Evolutionary conservation across 2,329 filamentous ascomycete genomes (phyloP).

Genomic region (Pseudocercospora pini-densiflorae): DNA sequence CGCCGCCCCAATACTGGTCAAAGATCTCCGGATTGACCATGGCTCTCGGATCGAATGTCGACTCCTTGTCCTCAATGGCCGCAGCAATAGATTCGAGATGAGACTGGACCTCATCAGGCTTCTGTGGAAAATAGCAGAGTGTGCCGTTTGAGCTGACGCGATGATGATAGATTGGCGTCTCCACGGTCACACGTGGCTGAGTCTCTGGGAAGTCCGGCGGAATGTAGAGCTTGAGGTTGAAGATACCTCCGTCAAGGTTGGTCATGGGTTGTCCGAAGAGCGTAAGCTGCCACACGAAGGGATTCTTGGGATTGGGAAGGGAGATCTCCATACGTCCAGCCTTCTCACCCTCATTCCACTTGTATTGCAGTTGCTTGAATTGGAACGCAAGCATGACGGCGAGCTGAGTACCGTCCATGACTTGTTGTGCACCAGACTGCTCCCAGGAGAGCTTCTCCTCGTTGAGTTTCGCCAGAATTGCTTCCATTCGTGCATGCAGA

Average conservation of each 20-base stretch:
- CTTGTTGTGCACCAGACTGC: slow-evolving; percentile 65
- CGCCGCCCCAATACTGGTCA: slow-evolving; percentile 81
- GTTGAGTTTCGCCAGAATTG: slow-evolving; percentile 72
- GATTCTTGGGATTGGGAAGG: slow-evolving; percentile 74
- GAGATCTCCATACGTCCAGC: slow-evolving; percentile 76
- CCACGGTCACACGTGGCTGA: slow-evolving; percentile 80
- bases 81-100: slow-evolving; percentile 85
- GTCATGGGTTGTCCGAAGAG: slow-evolving; percentile 94
- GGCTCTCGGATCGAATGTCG: slow-evolving; percentile 87
- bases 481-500: slow-evolving; percentile 69
- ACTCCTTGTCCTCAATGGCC: slow-evolving; percentile 83
- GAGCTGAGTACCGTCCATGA: slow-evolving; percentile 71
- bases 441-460: slow-evolving; percentile 75
- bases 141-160: slow-evolving; percentile 78
- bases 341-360: slow-evolving; percentile 65
- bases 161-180: slow-evolving; percentile 85
- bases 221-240: slow-evolving; percentile 78
- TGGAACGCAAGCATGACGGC: slow-evolving; percentile 83
- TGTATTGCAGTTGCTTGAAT: slow-evolving; percentile 78
- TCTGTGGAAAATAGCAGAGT: slow-evolving; percentile 77
- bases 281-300: slow-evolving; percentile 85
- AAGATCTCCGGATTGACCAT: slow-evolving; percentile 85
- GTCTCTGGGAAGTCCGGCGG: slow-evolving; percentile 86
- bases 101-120: slow-evolving; percentile 74
- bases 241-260: slow-evolving; percentile 88